phyloP scores from a whole-genome alignment of 768 basidiomycete species.

The Tulasnella sp. region DNA sequence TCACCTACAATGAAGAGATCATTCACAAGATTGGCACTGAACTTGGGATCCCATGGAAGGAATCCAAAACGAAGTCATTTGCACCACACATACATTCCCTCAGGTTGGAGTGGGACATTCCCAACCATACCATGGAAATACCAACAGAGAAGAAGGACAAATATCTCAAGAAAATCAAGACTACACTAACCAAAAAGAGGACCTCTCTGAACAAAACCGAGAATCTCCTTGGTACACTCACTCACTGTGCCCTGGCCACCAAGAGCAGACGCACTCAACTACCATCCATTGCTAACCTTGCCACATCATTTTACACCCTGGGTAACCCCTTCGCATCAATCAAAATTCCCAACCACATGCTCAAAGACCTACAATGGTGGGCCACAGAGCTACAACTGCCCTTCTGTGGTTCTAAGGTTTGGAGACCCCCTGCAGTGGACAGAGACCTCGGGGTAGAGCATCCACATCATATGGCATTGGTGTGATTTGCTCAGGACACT shows the following conservation, averaged over 20 bases:
- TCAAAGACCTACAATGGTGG: background rate
- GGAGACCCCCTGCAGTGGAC: background rate
- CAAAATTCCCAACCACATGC: background rate
- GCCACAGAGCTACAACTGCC: background rate
- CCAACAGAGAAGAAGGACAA: constrained; percentile 38
- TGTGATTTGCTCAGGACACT: background rate
- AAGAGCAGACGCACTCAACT: constrained; percentile 37
- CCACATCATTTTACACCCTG: constrained; percentile 33
- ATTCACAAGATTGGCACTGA: constrained; percentile 36
- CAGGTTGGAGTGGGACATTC: constrained; percentile 43
- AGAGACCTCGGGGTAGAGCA: constrained; percentile 15
- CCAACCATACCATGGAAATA: constrained; percentile 37
- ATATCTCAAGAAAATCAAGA: constrained; percentile 36
- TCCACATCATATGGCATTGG: constrained; percentile 14
- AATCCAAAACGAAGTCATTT: constrained; percentile 38
- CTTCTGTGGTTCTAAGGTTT: background rate
- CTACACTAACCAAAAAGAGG: constrained; percentile 26
- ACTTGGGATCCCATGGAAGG: constrained; percentile 43
- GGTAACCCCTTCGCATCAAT: constrained; percentile 29
- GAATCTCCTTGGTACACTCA: constrained; percentile 39
- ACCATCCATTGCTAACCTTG: constrained; percentile 34
- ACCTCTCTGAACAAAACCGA: constrained; percentile 35
- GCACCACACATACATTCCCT: constrained; percentile 39
- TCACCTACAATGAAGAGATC: constrained; percentile 32
- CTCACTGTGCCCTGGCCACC: constrained; percentile 38